phyloP scores from a whole-genome alignment of 768 basidiomycete genomes.

The Suillus weaverae region DNA sequence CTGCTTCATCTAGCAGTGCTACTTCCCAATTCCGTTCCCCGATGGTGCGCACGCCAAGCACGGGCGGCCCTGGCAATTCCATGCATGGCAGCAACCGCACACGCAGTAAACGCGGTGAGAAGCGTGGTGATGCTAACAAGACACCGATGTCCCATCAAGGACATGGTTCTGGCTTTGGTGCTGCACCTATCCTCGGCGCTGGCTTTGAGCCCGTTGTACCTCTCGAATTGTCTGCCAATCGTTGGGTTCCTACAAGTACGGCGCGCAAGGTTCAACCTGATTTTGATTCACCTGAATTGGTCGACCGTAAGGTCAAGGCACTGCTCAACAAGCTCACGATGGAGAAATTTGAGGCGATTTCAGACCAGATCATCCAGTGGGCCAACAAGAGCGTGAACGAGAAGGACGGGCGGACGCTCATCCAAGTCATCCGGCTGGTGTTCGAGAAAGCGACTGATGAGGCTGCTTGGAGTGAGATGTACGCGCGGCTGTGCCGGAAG shows the following conservation, averaged over 20 bases:
- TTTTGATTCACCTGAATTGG: constrained; percentile 74
- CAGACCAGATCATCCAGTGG: constrained; percentile 92
- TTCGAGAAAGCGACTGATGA: constrained; percentile 99
- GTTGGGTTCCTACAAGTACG: constrained; percentile 62
- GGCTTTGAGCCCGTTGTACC: constrained; percentile 72
- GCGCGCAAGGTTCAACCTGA: constrained; percentile 50
- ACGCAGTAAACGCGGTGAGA: constrained; percentile 83
- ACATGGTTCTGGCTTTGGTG: constrained; percentile 37
- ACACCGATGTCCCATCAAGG: constrained; percentile 36
- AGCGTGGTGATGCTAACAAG: constrained; percentile 61
- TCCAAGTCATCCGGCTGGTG: constrained; percentile 93
- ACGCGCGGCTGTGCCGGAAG: constrained; percentile 91
- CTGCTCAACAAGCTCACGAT: constrained; percentile 95
- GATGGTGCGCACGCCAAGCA: constrained; percentile 71
- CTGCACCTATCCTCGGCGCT: constrained; percentile 28
- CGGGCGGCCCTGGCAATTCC: constrained; percentile 55
- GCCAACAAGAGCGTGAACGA: constrained; percentile 93
- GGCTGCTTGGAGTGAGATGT: constrained; percentile 96
- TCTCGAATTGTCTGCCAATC: constrained; percentile 74
- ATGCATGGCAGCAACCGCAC: constrained; percentile 51
- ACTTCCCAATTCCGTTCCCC: constrained; percentile 52
- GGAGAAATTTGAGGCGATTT: constrained; percentile 96
- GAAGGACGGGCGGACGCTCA: constrained; percentile 90
- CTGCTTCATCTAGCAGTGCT: constrained; percentile 55
- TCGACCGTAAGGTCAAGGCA: constrained; percentile 90